phyloP scores from a whole-genome alignment of 2,329 filamentous ascomycete genomes.

The Chrysoporthe austroafricana region DNA sequence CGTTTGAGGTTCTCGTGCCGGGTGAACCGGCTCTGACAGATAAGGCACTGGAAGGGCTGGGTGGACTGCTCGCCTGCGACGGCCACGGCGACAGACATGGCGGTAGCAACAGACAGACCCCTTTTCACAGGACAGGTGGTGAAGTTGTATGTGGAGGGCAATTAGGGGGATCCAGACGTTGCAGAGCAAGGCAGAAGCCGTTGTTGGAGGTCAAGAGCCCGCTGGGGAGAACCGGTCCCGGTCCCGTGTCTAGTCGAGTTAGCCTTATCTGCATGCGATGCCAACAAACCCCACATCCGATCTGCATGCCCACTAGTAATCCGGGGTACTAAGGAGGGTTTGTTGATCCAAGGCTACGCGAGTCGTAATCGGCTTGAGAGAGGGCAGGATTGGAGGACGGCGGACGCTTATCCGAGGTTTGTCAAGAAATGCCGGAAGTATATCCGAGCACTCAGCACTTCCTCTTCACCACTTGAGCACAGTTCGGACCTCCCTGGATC shows the following conservation, averaged over 20 bases:
- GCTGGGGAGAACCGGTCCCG: background rate
- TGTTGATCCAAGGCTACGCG: background rate
- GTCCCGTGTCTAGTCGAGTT: background rate
- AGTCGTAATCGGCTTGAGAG: background rate
- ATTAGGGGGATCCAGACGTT: background rate
- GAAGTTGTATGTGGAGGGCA: background rate
- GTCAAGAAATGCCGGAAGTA: background rate
- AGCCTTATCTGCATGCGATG: constrained; percentile 6
- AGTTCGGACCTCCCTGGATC: background rate
- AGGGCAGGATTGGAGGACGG: background rate
- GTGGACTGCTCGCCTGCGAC: constrained; percentile 16
- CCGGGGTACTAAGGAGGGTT: background rate
- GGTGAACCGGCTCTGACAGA: constrained; percentile 44
- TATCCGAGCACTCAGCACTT: background rate
- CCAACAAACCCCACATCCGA: background rate
- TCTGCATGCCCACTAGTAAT: background rate
- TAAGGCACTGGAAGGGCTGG: constrained; percentile 46
- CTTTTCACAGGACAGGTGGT: background rate
- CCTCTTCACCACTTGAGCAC: too few relatives aligned
- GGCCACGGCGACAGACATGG: constrained; percentile 20
- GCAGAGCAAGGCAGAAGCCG: background rate
- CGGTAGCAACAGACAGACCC: background rate
- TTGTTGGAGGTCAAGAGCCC: background rate
- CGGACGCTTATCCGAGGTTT: background rate
- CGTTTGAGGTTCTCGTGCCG: constrained; percentile 47